Percentiles rank a stretch among this genome's conserved stretches.
phyloP scores from a whole-genome alignment of 345 rosid species.

The Gossypium sturtianum region DNA sequence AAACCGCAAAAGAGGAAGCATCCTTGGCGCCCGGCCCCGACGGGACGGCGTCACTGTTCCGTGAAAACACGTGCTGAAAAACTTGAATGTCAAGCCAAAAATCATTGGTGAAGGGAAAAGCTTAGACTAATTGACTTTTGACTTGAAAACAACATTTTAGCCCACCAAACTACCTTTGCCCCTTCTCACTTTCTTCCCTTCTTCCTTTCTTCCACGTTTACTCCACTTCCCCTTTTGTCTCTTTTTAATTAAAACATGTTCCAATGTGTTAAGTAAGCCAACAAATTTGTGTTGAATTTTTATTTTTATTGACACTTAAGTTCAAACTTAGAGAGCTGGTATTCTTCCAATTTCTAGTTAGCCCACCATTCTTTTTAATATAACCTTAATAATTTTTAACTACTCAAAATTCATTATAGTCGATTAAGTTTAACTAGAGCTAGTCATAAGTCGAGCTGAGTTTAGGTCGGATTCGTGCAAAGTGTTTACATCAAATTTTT shows the following conservation, averaged over 20 bases:
- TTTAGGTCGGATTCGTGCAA: no score
- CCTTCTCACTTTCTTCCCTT: conserved; percentile 12
- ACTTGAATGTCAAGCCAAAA: neutral
- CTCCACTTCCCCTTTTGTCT: conserved; percentile 3
- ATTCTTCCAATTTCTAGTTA: no score
- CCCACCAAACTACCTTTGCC: neutral
- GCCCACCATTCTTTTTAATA: no score
- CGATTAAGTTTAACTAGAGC: no score
- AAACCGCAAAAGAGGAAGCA: neutral
- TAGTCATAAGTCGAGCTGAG: no score
- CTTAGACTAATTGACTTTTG: neutral
- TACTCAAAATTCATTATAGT: no score
- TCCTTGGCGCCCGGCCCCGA: neutral
- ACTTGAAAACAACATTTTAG: neutral
- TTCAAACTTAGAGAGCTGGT: no score
- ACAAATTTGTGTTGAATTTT: no score
- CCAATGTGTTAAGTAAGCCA: neutral
- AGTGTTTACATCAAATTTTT: rapidly evolving
- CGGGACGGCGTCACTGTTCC: neutral
- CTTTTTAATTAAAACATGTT: neutral
- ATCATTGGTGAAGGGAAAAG: neutral
- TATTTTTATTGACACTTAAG: no score
- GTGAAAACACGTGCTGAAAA: conserved; percentile 7
- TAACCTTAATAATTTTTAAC: no score
- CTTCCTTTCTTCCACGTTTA: conserved; percentile 13